Evolutionary conservation across 192 early-diverging fungal species (phyloP).

Genomic region (Coemansia biformis): DNA sequence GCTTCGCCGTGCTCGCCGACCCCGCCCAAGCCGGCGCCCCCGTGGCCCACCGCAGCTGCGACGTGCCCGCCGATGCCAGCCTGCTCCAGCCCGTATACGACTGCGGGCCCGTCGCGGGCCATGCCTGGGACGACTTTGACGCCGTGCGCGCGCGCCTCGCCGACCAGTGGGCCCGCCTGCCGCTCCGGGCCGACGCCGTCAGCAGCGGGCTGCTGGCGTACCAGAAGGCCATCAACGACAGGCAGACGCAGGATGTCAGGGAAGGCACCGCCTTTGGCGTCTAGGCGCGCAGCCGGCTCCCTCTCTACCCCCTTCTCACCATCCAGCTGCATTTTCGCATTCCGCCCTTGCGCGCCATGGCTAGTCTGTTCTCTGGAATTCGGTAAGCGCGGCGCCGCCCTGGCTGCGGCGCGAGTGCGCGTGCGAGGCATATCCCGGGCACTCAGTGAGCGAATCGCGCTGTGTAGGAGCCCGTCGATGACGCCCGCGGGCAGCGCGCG

Average conservation of each 20-base stretch:
- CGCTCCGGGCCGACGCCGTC: slow-evolving; percentile 38
- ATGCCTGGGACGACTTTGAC: slow-evolving; percentile 58
- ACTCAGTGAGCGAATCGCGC: background rate
- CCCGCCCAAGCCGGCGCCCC: slow-evolving; percentile 27
- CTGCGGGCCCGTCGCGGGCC: slow-evolving; percentile 38
- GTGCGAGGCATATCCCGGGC: slow-evolving; percentile 4
- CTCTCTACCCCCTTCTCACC: background rate
- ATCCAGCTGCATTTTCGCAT: background rate
- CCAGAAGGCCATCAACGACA: slow-evolving; percentile 19
- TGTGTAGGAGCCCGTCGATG: slow-evolving; percentile 2
- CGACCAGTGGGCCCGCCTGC: slow-evolving; percentile 55
- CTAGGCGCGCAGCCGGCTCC: slow-evolving; percentile 1
- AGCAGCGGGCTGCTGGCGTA: slow-evolving; percentile 23
- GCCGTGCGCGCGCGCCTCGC: slow-evolving; percentile 53
- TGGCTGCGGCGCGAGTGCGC: too few species aligned
- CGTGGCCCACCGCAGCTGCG: slow-evolving; percentile 15
- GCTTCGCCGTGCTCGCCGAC: slow-evolving; percentile 30
- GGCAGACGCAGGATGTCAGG: slow-evolving; percentile 5
- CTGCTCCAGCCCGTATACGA: slow-evolving; percentile 62
- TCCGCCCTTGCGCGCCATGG: slow-evolving; percentile 6
- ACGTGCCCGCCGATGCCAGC: slow-evolving; percentile 35
- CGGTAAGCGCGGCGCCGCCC: too few species aligned
- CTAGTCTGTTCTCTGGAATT: slow-evolving; percentile 28
- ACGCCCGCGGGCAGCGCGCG: background rate
- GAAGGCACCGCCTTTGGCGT: slow-evolving; percentile 23